These are phyloP conservation scores for Aristolochia contorta DNA, from an alignment of 164 flowering plant genomes.

Conservation along the genomic window DNA sequence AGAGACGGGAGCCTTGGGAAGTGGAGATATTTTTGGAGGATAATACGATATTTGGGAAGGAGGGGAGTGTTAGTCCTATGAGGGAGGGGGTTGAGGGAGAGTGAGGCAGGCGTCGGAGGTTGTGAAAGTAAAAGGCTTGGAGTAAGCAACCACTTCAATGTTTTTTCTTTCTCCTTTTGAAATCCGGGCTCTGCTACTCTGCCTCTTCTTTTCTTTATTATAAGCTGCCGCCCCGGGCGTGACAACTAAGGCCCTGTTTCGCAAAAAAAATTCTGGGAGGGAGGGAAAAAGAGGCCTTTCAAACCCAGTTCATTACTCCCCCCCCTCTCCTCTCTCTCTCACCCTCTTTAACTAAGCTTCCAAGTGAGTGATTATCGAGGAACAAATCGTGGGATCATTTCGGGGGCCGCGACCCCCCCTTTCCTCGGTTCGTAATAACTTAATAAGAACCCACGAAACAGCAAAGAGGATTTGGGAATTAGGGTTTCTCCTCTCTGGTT, in stretches of 20 bases:
- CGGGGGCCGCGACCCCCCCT: slow-evolving; percentile 50
- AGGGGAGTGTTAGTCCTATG: background rate
- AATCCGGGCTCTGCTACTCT: slow-evolving; percentile 11
- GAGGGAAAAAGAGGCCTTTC: too few species aligned
- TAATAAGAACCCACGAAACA: too few species aligned
- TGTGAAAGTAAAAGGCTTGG: slow-evolving; percentile 53
- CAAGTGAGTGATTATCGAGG: slow-evolving; percentile 43
- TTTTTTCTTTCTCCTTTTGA: slow-evolving; percentile 12
- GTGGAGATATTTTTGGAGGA: too few species aligned
- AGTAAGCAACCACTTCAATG: slow-evolving; percentile 32
- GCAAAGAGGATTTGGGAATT: too few species aligned
- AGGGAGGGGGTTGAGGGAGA: background rate
- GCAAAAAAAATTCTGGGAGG: background rate
- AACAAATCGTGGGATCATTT: slow-evolving; percentile 56
- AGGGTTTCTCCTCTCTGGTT: slow-evolving; percentile 14
- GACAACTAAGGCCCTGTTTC: slow-evolving; percentile 12
- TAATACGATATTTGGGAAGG: too few species aligned
- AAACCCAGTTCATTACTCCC: too few species aligned
- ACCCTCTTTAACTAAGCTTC: slow-evolving; percentile 10
- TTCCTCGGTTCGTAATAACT: too few species aligned
- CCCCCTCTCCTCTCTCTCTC: too few species aligned
- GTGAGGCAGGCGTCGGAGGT: slow-evolving; percentile 55
- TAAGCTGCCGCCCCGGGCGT: slow-evolving; percentile 20
- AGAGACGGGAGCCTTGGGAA: slow-evolving; percentile 33
- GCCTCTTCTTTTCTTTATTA: background rate